phyloP scores from a whole-genome alignment of 495 filamentous ascomycete genomes.

The Penicillium subrubescens region DNA sequence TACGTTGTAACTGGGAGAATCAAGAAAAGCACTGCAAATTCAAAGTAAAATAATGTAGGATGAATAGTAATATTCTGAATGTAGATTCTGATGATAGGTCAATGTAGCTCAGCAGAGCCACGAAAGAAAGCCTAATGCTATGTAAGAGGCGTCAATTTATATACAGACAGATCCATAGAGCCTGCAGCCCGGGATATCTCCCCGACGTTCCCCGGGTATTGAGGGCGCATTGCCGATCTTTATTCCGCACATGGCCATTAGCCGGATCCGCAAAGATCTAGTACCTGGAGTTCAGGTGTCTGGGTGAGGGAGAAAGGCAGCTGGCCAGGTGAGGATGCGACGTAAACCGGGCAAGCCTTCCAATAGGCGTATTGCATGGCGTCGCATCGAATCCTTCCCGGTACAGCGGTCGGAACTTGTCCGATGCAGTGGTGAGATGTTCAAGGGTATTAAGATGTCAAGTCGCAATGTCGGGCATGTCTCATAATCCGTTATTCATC shows the following conservation, averaged over 20 bases:
- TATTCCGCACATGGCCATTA: not conserved
- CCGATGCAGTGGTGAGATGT: not conserved
- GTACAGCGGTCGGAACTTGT: not conserved
- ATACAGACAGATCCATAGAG: not conserved
- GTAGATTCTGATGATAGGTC: not conserved
- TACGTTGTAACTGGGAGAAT: not conserved
- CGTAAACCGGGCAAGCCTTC: not conserved
- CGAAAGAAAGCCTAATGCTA: not conserved
- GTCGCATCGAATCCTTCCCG: not conserved
- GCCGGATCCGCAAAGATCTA: not conserved
- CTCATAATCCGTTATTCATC: slow-evolving; percentile 29
- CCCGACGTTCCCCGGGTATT: not conserved
- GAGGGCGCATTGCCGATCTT: not conserved
- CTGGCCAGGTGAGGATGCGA: not conserved
- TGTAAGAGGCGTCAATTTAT: not conserved
- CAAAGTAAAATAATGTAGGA: not conserved
- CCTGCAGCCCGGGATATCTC: not conserved
- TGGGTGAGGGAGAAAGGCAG: not conserved
- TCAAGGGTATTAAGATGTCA: slow-evolving; percentile 10
- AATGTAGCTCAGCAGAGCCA: not conserved
- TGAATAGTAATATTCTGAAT: not conserved
- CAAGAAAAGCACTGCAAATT: not conserved
- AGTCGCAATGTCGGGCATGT: slow-evolving; percentile 15
- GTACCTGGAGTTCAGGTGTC: not conserved
- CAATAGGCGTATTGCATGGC: not conserved